Base-by-base conservation (phyloP, 2,329 filamentous ascomycete genomes). In the Exophiala mesophila region DNA sequence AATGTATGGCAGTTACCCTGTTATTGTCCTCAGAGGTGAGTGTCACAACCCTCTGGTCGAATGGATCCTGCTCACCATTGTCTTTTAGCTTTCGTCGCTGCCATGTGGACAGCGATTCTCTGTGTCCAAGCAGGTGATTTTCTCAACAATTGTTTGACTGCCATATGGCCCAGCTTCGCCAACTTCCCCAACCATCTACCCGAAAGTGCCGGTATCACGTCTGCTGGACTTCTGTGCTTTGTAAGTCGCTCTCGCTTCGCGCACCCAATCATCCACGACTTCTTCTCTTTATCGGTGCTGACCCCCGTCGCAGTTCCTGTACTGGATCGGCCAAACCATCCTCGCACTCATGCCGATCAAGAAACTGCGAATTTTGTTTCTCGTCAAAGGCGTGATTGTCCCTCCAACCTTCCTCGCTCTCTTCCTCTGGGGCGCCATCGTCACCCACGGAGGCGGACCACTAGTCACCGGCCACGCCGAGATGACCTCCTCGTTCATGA, bases 131-230 rank as follows among this genome's bases (percentile, higher is more conserved):
- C 69, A 10, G 60, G 63, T 8, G 63, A 61, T 39, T 66, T 60
- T 62, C 65, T 56, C 47, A 58, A 68, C 52, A 59, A 61, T 20
- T 55, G 59, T 34, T 57, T 66, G 34, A 52, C 56, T 2, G 60
- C 74, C 2, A 77, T 78, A 49, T 72, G 68, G 66, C 67, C 69
- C 3, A 63, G 61, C 18, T 73, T 69, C 43, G 56, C 62, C 7
- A 64, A 67, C 51, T 64, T 67, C 37, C 63, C 63, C 1, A 66
- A 66, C 43, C 63, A 65, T 39, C 51, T 66, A 10, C 55, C 63
- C 0, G 49, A 45, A 23, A 36, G 44, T 44, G 36, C 46, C 24
- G 45, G 53, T 20, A 58, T 62, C 41, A 62, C 59, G 32, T 65
- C 69, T 10, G 63, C 67, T 15, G 65, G 70, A 18, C 59, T 76